These are phyloP conservation scores for Ustilago hordei DNA, from an alignment of 1,284 basidiomycete genomes.

Conservation along the genomic window DNA sequence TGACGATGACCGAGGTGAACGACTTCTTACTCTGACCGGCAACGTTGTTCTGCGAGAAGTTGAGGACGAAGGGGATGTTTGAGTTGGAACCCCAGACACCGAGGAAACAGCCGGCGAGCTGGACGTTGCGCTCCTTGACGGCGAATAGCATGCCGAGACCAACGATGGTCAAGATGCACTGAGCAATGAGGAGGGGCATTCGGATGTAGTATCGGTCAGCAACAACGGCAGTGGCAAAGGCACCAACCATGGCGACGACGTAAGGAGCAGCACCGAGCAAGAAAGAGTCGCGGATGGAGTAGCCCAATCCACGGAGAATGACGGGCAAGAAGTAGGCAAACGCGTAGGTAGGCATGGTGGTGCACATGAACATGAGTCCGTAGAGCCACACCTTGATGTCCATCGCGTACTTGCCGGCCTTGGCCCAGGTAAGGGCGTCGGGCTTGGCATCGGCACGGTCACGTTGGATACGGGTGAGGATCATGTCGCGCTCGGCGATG, in stretches of 20 bases:
- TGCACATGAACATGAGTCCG: slow-evolving; percentile 69
- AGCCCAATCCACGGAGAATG: slow-evolving; percentile 71
- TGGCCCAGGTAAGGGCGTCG: slow-evolving; percentile 69
- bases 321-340: slow-evolving; percentile 70
- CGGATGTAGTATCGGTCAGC: slow-evolving; percentile 70
- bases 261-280: slow-evolving; percentile 71
- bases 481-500: slow-evolving; percentile 69
- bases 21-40: slow-evolving; percentile 70
- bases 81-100: slow-evolving; percentile 69
- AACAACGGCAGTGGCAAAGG: slow-evolving; percentile 66
- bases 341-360: slow-evolving; percentile 55
- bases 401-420: slow-evolving; percentile 66
- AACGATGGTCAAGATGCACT: slow-evolving; percentile 67
- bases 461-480: slow-evolving; percentile 70
- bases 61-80: slow-evolving; percentile 61
- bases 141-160: slow-evolving; percentile 70
- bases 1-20: slow-evolving; percentile 69
- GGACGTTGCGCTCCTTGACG: slow-evolving; percentile 38
- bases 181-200: slow-evolving; percentile 68
- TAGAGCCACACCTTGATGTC: slow-evolving; percentile 72
- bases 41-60: slow-evolving; percentile 69
- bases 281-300: slow-evolving; percentile 52
- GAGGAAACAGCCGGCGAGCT: slow-evolving; percentile 70
- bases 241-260: slow-evolving; percentile 64
- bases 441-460: slow-evolving; percentile 71